Conservation (phyloP, 768 basidiomycete species). For the Hypholoma fasciculare region DNA sequence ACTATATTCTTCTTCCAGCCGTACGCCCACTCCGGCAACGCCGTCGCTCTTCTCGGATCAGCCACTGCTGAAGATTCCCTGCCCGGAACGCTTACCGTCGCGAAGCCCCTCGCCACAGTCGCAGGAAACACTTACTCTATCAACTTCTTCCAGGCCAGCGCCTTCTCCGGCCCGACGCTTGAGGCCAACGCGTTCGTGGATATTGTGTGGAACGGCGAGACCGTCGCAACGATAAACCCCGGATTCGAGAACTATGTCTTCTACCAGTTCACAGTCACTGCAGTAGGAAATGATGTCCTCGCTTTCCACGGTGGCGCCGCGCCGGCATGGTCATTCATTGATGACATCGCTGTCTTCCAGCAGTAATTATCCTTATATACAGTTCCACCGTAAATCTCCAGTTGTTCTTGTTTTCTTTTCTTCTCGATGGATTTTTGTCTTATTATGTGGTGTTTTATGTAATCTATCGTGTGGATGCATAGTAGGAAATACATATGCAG, state of each 20-base stretch:
- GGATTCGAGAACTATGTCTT: conserved; percentile 40
- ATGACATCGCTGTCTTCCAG: conserved; percentile 37
- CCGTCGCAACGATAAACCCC: conserved; percentile 30
- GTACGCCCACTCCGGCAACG: conserved; percentile 40
- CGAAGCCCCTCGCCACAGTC: conserved; percentile 31
- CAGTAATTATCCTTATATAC: conserved; percentile 2
- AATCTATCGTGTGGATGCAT: too few relatives aligned
- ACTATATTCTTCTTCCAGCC: conserved; percentile 41
- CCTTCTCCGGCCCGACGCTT: conserved; percentile 31
- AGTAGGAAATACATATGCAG: too few relatives aligned
- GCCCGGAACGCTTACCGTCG: conserved; percentile 37
- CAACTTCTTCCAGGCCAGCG: conserved; percentile 41
- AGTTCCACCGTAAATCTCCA: not conserved
- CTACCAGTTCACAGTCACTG: conserved; percentile 34
- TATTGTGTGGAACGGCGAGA: conserved; percentile 42
- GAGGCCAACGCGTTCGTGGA: conserved; percentile 38
- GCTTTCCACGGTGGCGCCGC: conserved; percentile 43
- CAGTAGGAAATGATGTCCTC: conserved; percentile 34
- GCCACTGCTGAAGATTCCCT: conserved; percentile 35
- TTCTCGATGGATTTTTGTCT: not conserved
- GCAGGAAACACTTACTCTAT: conserved; percentile 38
- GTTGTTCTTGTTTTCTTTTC: not conserved
- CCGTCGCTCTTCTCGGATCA: conserved; percentile 43
- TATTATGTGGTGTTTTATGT: too few relatives aligned
- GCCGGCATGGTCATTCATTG: conserved; percentile 50